Evolutionary conservation across 78 protist genomes (phyloP), one percentile per base, ranked within the genome.

Genomic region (Dictyostelium brefeldianum): DNA sequence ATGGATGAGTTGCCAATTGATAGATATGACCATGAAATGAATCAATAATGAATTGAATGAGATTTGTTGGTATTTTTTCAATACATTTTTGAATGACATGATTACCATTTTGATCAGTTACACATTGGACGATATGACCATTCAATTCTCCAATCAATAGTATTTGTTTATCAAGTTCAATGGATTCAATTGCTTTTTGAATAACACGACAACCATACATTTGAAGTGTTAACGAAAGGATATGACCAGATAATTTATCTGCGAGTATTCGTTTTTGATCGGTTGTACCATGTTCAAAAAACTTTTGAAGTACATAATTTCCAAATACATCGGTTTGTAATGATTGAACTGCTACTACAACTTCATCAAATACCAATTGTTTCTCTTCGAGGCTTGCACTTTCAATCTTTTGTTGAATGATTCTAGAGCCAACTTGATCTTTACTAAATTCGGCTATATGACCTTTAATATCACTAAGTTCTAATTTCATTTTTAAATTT

Each of bases 51-150:
- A 98, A 98, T 94, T 98, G 98, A 18, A 97, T 80, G 51, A 43
- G 36, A 43, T 51, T 25, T 22, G 96, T 81, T 11, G 98, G 94
- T 20, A 98, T 83, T 51, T 83, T 78, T 89, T 99, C 99, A 79
- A 99, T 97, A 78, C 98, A 97, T 93, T 98, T 98, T 75, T 99
- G 99, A 22, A 99, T 97, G 54, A 99, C 99, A 87, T 99, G 99
- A 95, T 99, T 99, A 22, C 99, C 99, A 96, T 99, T 99, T 94
- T 99, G 99, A 81, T 99, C 99, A 78, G 96, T 93, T n/a, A 99
- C 98, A 78, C 99, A 98, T 78, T 50, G 41, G 65, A 97, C 80
- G 46, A 99, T 98, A 51, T 96, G 74, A 17, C 96, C 96, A 51
- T 91, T 78, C 22, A 99, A 94, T 92, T 99, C 99, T n/a, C 89